phyloP scores from a whole-genome alignment of 345 rosid species.

The Physaria fendleri region DNA sequence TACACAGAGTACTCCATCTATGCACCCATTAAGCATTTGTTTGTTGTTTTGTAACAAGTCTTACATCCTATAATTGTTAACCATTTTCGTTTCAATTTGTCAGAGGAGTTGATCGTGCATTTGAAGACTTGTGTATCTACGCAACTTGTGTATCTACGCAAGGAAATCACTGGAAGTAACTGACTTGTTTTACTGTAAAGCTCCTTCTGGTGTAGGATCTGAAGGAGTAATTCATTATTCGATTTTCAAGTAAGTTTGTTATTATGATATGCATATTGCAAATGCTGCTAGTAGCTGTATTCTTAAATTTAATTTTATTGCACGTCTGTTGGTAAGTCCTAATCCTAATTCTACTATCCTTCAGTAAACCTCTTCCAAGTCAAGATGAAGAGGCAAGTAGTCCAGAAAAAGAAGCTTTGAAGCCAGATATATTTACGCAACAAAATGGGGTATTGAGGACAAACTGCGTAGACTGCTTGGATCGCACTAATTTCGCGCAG shows the following conservation, averaged over 20 bases:
- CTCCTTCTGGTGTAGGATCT: conserved; percentile 35
- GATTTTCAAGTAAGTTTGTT: conserved; percentile 52
- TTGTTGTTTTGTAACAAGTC: too few relatives aligned
- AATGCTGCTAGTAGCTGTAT: neutral
- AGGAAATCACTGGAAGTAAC: conserved; percentile 45
- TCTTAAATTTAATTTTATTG: neutral
- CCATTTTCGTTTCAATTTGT: too few relatives aligned
- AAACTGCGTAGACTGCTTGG: conserved; percentile 92
- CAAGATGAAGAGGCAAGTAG: conserved; percentile 30
- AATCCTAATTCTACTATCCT: conserved; percentile 27
- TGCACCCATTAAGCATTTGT: too few relatives aligned
- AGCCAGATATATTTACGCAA: conserved; percentile 29
- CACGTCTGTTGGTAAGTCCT: neutral
- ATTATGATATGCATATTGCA: neutral
- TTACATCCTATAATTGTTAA: too few relatives aligned
- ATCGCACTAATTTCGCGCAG: conserved; percentile 95
- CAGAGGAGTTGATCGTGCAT: too few relatives aligned
- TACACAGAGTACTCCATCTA: conserved; percentile 45
- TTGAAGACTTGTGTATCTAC: too few relatives aligned
- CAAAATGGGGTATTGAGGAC: conserved; percentile 87
- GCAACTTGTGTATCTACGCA: too few relatives aligned
- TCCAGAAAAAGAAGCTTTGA: conserved; percentile 17
- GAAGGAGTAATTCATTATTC: conserved; percentile 32
- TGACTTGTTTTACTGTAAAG: conserved; percentile 59
- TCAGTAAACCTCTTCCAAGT: conserved; percentile 35